These are phyloP conservation scores for Pleurotus cornucopiae DNA, from an alignment of 768 basidiomycete species.

Conservation along the genomic window DNA sequence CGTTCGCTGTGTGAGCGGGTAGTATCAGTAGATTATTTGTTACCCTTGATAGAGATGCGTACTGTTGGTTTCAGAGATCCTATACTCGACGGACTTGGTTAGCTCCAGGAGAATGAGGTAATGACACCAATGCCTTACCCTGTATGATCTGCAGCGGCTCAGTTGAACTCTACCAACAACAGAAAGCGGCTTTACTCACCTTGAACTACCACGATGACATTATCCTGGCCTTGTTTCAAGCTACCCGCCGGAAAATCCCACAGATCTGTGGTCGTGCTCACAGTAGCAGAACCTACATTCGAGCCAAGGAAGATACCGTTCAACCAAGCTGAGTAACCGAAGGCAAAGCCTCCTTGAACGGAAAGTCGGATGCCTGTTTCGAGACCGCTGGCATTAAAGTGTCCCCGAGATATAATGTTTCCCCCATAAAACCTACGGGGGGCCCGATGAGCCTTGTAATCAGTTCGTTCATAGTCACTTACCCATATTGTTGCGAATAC, in stretches of 20 bases:
- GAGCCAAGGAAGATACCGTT: constrained; percentile 48
- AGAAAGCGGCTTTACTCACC: constrained; percentile 16
- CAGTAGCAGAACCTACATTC: constrained; percentile 36
- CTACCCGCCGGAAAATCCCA: constrained; percentile 35
- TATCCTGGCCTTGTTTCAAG: constrained; percentile 32
- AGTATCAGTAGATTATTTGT: background rate
- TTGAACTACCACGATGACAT: constrained; percentile 37
- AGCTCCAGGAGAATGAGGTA: too few species aligned
- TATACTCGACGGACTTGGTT: constrained; percentile 12
- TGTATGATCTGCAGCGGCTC: constrained; percentile 37
- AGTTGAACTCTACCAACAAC: background rate
- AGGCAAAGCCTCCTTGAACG: constrained; percentile 47
- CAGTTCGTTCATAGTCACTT: background rate
- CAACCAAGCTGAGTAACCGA: constrained; percentile 49
- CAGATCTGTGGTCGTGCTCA: constrained; percentile 37
- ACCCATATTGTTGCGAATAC: constrained; percentile 53
- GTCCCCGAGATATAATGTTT: constrained; percentile 49
- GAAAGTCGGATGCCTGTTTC: constrained; percentile 43
- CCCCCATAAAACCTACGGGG: constrained; percentile 44
- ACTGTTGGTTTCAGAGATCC: constrained; percentile 47
- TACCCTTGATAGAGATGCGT: constrained; percentile 10
- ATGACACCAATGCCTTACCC: constrained; percentile 26
- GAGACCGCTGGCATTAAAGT: constrained; percentile 43
- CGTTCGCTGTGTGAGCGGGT: constrained; percentile 29
- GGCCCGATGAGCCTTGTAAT: too few species aligned